Percentiles rank a stretch among this genome's conserved stretches.
Evolutionary conservation across 352 stramenopile species (phyloP).

Genomic region (Globisporangium paroecandrum): DNA sequence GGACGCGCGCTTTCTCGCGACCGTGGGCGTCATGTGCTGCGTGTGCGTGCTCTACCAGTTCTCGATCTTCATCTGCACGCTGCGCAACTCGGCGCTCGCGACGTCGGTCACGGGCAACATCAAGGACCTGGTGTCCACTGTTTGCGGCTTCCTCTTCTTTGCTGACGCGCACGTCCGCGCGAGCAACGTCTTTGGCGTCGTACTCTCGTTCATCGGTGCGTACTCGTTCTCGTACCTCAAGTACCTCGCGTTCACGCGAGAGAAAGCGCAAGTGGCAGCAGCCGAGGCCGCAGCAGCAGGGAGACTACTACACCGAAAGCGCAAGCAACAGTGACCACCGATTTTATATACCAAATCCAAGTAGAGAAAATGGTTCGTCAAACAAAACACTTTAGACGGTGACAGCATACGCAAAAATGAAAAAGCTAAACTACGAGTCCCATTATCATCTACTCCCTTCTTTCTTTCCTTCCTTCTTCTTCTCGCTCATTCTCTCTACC

Average conservation of each 20-base stretch:
- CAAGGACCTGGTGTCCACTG: constrained; percentile 65
- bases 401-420: no score
- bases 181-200: constrained; percentile 51
- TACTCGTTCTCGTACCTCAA: constrained; percentile 78
- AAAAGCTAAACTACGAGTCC: constrained; percentile 1
- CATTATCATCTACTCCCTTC: not conserved
- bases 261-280: not conserved
- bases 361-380: no score
- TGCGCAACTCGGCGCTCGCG: constrained; percentile 63
- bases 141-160: constrained; percentile 61
- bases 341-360: no score
- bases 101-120: constrained; percentile 77
- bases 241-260: constrained; percentile 38
- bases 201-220: constrained; percentile 60
- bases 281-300: not conserved
- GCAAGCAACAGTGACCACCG: constrained; percentile 5
- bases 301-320: not conserved
- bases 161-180: constrained; percentile 39
- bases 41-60: constrained; percentile 76
- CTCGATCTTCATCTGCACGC: constrained; percentile 63
- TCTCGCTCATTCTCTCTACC: not conserved
- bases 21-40: constrained; percentile 53
- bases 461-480: not conserved
- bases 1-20: constrained; percentile 30
- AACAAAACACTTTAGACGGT: no score